phyloP scores from a whole-genome alignment of 495 filamentous ascomycete species.

The Venustampulla echinocandica region DNA sequence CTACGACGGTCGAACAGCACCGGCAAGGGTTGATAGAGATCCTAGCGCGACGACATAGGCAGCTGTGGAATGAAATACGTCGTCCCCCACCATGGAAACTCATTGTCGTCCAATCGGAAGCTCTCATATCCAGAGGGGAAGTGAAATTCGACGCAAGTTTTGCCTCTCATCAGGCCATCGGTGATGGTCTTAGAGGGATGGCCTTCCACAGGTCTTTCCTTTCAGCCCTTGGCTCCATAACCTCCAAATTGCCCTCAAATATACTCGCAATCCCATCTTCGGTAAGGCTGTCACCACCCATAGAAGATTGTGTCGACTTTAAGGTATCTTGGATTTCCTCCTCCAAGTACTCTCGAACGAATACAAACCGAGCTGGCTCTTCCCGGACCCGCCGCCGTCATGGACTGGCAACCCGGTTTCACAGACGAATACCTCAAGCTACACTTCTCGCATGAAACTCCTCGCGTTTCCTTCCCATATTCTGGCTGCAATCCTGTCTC shows the following conservation, averaged over 20 bases:
- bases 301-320: conserved; percentile 12
- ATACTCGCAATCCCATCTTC: conserved; percentile 5
- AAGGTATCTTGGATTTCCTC: conserved; percentile 10
- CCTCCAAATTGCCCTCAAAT: background rate
- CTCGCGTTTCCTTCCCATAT: conserved; percentile 12
- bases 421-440: background rate
- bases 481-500: conserved; percentile 9
- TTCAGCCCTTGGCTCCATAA: conserved; percentile 16
- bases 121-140: background rate
- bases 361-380: conserved; percentile 1
- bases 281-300: conserved; percentile 3
- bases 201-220: conserved; percentile 22
- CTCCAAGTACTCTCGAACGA: conserved; percentile 2
- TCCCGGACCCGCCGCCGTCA: background rate
- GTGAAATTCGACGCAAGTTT: conserved; percentile 18
- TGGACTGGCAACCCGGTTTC: conserved; percentile 5
- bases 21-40: conserved; percentile 8
- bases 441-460: conserved; percentile 16
- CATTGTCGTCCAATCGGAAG: conserved; percentile 14
- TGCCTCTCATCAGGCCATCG: conserved; percentile 24
- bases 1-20: background rate
- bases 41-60: conserved; percentile 12
- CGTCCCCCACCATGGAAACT: conserved; percentile 23
- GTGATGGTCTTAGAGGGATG: conserved; percentile 24
- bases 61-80: conserved; percentile 11